These are phyloP conservation scores for Plasmodium gonderi DNA, from an alignment of 169 alveolate genomes.

Conservation along the genomic window DNA sequence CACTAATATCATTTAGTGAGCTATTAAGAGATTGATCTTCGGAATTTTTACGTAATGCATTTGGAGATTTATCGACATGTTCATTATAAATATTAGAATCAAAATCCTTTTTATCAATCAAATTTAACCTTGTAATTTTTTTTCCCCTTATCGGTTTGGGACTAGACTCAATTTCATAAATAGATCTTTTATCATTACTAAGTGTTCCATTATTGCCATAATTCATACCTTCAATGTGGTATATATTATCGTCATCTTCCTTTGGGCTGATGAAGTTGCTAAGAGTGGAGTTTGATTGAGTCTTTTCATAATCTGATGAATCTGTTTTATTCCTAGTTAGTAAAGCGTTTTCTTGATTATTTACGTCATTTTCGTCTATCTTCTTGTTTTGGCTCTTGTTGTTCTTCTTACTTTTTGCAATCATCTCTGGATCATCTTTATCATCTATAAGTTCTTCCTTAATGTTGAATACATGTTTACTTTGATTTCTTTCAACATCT, in stretches of 20 bases:
- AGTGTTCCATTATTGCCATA: background rate
- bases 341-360: background rate
- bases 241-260: constrained; percentile 38
- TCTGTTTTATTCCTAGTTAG: constrained; percentile 5
- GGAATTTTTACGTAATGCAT: constrained; percentile 8
- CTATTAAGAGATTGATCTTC: constrained; percentile 40
- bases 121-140: background rate
- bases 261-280: constrained; percentile 30
- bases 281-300: constrained; percentile 15
- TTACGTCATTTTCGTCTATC: background rate
- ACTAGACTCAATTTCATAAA: constrained; percentile 50
- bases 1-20: constrained; percentile 29
- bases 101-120: background rate
- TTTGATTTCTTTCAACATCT: background rate
- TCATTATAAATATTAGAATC: background rate
- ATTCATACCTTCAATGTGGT: background rate
- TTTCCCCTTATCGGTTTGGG: constrained; percentile 58
- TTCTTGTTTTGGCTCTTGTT: background rate
- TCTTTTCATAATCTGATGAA: constrained; percentile 11
- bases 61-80: background rate
- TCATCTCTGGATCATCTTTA: background rate
- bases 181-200: background rate
- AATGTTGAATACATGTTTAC: background rate
- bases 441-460: background rate
- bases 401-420: background rate